Percentiles rank a stretch among this genome's conserved stretches.
These are phyloP conservation scores for Solanum gandarillasii DNA, from an alignment of 257 asterid genomes.

Conservation along the genomic window DNA sequence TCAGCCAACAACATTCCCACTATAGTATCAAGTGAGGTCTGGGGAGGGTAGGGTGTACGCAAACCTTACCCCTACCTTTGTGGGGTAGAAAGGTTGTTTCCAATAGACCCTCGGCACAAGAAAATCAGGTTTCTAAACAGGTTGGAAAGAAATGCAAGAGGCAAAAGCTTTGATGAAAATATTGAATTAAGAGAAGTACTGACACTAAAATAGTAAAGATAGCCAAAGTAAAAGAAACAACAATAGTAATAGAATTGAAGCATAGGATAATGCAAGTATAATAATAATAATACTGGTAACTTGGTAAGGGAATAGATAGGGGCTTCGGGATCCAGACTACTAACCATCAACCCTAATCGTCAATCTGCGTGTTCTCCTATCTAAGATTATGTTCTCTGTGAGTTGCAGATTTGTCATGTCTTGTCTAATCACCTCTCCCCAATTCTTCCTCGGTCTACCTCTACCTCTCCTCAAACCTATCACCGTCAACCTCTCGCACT, in stretches of 20 bases:
- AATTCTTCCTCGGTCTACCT: not conserved
- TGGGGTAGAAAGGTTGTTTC: not conserved
- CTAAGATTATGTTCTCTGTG: not conserved
- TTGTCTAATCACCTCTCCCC: not conserved
- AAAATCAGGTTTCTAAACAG: not conserved
- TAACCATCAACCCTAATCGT: not conserved
- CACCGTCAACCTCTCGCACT: not conserved
- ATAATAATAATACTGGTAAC: not conserved
- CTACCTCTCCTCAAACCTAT: not conserved
- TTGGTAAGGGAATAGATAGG: not conserved
- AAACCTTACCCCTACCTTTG: not conserved
- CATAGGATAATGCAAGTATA: not conserved
- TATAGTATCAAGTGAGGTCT: not conserved
- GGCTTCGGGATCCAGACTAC: not conserved
- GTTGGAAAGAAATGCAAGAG: not conserved
- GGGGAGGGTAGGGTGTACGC: not conserved
- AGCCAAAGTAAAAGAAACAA: not conserved
- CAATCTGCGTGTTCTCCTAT: not conserved
- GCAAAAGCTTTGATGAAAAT: not conserved
- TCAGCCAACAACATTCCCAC: not conserved
- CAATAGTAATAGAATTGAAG: not conserved
- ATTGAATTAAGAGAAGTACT: not conserved
- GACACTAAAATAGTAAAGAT: not conserved
- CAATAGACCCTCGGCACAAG: not conserved
- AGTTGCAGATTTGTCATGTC: not conserved